Percentiles rank a stretch among this genome's conserved stretches.
These are phyloP conservation scores for Aspergillus sclerotiicarbonarius DNA, from an alignment of 495 filamentous ascomycete genomes.

Conservation along the genomic window DNA sequence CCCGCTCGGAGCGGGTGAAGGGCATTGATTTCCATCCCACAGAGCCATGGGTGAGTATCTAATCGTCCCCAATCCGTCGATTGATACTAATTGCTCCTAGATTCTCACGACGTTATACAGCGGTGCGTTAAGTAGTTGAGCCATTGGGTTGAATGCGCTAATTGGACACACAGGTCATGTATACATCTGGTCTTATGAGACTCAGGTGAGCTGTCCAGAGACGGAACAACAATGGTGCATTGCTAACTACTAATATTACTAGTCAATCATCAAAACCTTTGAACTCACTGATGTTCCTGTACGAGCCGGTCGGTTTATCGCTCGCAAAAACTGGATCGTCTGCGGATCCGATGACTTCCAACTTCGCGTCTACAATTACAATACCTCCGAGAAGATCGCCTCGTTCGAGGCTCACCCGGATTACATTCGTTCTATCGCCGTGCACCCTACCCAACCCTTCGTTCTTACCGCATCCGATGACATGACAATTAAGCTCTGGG, in stretches of 20 bases:
- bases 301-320: conserved; percentile 92
- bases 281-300: conserved; percentile 99
- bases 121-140: conserved; percentile 53
- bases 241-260: conserved; percentile 12
- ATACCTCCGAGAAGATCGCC: conserved; percentile 98
- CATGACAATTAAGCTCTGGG: conserved; percentile 99
- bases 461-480: conserved; percentile 97
- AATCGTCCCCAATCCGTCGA: not conserved
- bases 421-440: conserved; percentile 95
- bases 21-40: conserved; percentile 97
- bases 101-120: conserved; percentile 95
- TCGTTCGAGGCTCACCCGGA: conserved; percentile 98
- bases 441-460: conserved; percentile 96
- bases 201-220: conserved; percentile 57
- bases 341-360: conserved; percentile 99
- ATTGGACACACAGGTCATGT: conserved; percentile 68
- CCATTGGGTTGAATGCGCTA: conserved; percentile 23
- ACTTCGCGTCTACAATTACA: conserved; percentile 95
- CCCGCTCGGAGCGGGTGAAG: conserved; percentile 88
- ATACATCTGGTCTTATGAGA: conserved; percentile 99
- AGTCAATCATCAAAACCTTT: conserved; percentile 97
- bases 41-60: conserved; percentile 74
- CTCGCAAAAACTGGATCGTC: conserved; percentile 98
- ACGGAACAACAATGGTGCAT: not conserved
- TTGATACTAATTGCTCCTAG: conserved; percentile 39